phyloP scores from a whole-genome alignment of 495 filamentous ascomycete genomes.

The Neurospora terricola region DNA sequence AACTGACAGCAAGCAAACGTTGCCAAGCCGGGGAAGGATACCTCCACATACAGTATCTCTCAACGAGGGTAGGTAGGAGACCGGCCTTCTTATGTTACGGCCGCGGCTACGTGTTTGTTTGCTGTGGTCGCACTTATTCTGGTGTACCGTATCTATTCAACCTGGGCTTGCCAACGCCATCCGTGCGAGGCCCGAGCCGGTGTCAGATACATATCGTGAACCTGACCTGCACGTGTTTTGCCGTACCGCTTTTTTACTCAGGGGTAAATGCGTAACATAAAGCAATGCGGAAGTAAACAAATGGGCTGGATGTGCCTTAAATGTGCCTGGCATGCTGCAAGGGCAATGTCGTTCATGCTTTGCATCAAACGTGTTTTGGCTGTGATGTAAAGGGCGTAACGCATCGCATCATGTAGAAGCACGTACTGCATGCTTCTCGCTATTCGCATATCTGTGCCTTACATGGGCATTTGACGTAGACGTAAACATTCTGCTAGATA shows the following conservation, averaged over 20 bases:
- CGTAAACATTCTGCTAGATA: too few species aligned
- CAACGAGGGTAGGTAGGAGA: too few species aligned
- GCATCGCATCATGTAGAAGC: not conserved
- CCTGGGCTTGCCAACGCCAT: not conserved
- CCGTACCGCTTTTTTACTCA: not conserved
- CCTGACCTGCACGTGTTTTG: not conserved
- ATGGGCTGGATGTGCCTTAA: too few species aligned
- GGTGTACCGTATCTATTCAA: not conserved
- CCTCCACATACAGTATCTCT: too few species aligned
- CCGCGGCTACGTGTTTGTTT: too few species aligned
- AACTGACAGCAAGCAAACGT: not conserved
- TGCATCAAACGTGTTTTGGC: too few species aligned
- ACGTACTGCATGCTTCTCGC: not conserved
- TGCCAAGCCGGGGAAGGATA: not conserved
- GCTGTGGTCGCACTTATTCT: not conserved
- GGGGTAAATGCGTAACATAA: not conserved
- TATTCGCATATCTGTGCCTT: not conserved
- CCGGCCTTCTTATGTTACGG: not conserved
- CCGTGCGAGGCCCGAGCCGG: not conserved
- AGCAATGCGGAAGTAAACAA: not conserved
- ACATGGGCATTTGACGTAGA: not conserved
- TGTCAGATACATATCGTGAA: not conserved
- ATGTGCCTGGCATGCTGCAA: not conserved
- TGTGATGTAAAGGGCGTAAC: too few species aligned
- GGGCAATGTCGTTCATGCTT: too few species aligned